These are phyloP conservation scores for Kalmusia sp. DNA, from an alignment of 2,329 filamentous ascomycete species.

Conservation along the genomic window DNA sequence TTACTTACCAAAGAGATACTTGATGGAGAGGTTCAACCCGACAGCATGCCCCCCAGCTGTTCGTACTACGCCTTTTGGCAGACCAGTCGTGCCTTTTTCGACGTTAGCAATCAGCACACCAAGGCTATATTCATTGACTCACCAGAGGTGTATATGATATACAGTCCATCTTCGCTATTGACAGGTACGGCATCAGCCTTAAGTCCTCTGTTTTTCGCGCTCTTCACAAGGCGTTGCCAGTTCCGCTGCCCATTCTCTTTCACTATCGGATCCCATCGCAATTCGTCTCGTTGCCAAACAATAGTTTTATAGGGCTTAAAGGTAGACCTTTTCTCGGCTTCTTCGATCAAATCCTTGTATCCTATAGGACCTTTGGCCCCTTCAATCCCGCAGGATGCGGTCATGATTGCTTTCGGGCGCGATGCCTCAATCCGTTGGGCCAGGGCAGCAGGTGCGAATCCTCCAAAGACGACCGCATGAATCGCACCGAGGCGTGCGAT, in stretches of 20 bases:
- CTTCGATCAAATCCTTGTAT: conserved; percentile 78
- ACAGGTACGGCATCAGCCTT: conserved; percentile 80
- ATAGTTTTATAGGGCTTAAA: conserved; percentile 78
- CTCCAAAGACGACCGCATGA: conserved; percentile 91
- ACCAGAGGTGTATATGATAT: conserved; percentile 87
- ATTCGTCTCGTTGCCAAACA: conserved; percentile 83
- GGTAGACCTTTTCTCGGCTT: conserved; percentile 69
- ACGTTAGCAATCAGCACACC: not conserved
- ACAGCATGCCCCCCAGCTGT: conserved; percentile 89
- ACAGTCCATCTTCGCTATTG: conserved; percentile 78
- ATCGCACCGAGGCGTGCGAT: conserved; percentile 82
- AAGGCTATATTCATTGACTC: conserved; percentile 14
- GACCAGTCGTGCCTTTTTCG: conserved; percentile 71
- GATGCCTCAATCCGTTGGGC: conserved; percentile 89
- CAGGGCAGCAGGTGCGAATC: conserved; percentile 81
- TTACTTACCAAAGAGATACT: conserved; percentile 72
- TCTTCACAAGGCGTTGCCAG: conserved; percentile 80
- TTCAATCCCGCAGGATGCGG: conserved; percentile 91
- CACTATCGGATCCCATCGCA: conserved; percentile 74
- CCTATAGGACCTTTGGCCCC: conserved; percentile 78
- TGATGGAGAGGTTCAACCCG: conserved; percentile 80
- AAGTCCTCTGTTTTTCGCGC: conserved; percentile 70
- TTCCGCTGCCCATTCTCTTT: conserved; percentile 73
- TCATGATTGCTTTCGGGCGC: conserved; percentile 77
- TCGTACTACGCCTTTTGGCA: conserved; percentile 82